These are phyloP conservation scores for Raddia guianensis DNA, from an alignment of 176 grass and related monocot species.

Conservation along the genomic window DNA sequence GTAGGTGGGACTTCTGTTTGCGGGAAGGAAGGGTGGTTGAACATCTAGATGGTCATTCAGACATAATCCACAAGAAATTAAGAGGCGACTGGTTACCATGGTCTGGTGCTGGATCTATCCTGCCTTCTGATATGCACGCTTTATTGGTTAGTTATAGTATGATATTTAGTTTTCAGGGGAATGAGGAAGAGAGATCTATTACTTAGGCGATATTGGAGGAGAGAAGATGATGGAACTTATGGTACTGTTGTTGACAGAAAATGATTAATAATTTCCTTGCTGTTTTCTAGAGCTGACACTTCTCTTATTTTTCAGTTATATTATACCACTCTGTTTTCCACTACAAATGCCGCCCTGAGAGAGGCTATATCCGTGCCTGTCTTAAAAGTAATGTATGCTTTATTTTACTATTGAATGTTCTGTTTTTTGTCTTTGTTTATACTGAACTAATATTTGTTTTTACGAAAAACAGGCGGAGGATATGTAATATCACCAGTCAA, in stretches of 20 bases:
- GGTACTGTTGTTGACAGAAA: constrained; percentile 61
- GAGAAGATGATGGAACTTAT: constrained; percentile 98
- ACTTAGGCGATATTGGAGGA: constrained; percentile 91
- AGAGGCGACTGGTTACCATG: constrained; percentile 89
- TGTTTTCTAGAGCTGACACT: constrained; percentile 44
- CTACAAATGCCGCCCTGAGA: constrained; percentile 70
- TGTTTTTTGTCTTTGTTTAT: constrained; percentile 10
- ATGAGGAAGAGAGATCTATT: constrained; percentile 96
- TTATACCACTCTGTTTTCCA: constrained; percentile 98
- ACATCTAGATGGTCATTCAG: constrained; percentile 89
- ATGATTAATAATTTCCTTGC: constrained; percentile 16
- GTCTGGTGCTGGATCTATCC: constrained; percentile 52
- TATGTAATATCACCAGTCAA: constrained; percentile 93
- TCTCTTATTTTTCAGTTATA: constrained; percentile 77
- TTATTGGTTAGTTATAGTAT: constrained; percentile 44
- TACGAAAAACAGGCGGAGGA: constrained; percentile 74
- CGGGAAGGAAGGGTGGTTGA: constrained; percentile 84
- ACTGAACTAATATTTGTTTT: constrained; percentile 29
- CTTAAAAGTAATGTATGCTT: constrained; percentile 99
- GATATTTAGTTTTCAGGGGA: constrained; percentile 83
- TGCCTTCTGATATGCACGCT: constrained; percentile 26
- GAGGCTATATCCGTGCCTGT: constrained; percentile 82
- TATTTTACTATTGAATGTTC: constrained; percentile 45
- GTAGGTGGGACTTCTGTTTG: constrained; percentile 98
- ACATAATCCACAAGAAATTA: constrained; percentile 98